Conservation (phyloP, 202 grass and related monocot species). For the Musa balbisiana region DNA sequence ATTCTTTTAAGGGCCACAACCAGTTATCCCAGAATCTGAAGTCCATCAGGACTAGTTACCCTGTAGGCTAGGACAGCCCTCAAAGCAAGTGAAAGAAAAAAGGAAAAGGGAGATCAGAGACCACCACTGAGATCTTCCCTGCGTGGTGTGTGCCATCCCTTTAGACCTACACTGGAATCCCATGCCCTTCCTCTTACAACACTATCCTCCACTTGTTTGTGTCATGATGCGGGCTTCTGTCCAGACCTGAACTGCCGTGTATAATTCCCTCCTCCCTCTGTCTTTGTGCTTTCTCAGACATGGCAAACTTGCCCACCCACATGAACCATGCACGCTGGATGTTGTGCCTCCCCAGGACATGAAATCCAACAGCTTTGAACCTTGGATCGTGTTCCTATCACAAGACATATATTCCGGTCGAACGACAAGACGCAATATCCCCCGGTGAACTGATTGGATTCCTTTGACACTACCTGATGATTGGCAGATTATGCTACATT, state of each 20-base stretch:
- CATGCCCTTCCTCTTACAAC: too few species aligned
- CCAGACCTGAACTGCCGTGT: neutral
- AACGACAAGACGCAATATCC: neutral
- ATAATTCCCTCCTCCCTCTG: neutral
- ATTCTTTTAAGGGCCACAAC: neutral
- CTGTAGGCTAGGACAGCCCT: too few species aligned
- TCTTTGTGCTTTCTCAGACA: neutral
- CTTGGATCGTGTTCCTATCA: slow-evolving; percentile 3
- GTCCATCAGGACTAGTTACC: too few species aligned
- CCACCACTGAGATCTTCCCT: too few species aligned
- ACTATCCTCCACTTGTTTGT: too few species aligned
- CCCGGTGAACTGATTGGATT: neutral
- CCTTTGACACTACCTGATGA: too few species aligned
- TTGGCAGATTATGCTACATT: neutral
- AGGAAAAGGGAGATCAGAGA: too few species aligned
- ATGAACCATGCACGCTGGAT: neutral
- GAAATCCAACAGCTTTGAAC: neutral
- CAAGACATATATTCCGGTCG: slow-evolving; percentile 9
- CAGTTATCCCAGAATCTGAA: neutral
- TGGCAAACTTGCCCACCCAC: neutral
- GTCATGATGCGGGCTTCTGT: too few species aligned
- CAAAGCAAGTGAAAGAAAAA: too few species aligned
- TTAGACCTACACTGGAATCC: too few species aligned
- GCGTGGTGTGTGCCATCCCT: too few species aligned
- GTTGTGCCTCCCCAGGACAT: slow-evolving; percentile 6